Evolutionary conservation across 2,329 filamentous ascomycete species (phyloP).

Genomic region (Dendryphion nanum): DNA sequence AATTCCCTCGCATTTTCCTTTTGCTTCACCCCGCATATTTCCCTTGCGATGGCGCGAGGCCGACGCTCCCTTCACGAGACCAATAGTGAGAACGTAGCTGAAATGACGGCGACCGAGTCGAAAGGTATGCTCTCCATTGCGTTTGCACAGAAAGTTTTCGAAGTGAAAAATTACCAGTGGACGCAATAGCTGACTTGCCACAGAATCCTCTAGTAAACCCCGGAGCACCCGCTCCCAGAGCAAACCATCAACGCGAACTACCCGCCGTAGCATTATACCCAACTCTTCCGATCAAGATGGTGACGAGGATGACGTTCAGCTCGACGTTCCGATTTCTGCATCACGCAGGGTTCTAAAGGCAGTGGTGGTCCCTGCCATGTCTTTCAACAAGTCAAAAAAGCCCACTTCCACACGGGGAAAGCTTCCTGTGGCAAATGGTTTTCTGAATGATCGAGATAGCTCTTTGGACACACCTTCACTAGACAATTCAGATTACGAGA

Average conservation of each 20-base stretch:
- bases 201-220: neutral
- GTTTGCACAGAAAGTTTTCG: neutral
- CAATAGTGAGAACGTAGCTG: neutral
- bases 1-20: neutral
- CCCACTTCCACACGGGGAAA: constrained; percentile 8
- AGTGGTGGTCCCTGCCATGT: constrained; percentile 30
- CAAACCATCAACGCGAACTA: constrained; percentile 13
- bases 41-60: constrained; percentile 2
- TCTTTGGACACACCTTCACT: constrained; percentile 31
- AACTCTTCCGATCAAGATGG: constrained; percentile 33
- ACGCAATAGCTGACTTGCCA: neutral
- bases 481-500: constrained; percentile 54
- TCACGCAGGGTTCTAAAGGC: constrained; percentile 29
- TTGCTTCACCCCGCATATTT: neutral
- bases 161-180: neutral
- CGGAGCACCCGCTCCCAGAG: constrained; percentile 1
- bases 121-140: neutral
- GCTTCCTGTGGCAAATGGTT: constrained; percentile 8
- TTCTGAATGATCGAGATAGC: constrained; percentile 18
- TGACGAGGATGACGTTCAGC: constrained; percentile 12
- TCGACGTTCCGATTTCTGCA: constrained; percentile 5
- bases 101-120: neutral
- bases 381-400: constrained; percentile 12
- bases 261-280: constrained; percentile 26
- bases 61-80: neutral